Evolutionary conservation across 192 early-diverging fungal genomes (phyloP), one percentile per base, ranked within the genome.

Genomic region (Umbelopsis sp.): DNA sequence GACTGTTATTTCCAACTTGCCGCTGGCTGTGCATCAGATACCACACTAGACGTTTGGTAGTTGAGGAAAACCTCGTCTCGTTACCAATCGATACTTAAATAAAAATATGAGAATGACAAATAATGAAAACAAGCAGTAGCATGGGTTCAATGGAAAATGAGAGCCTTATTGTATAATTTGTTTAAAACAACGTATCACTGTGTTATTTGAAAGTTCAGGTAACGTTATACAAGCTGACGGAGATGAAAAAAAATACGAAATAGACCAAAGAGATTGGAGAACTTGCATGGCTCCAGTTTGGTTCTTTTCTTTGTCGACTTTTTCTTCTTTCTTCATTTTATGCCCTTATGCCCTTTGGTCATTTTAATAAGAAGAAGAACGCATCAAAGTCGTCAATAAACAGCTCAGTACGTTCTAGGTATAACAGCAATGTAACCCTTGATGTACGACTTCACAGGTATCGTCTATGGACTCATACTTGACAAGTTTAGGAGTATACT

Each of bases 221-320:
- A 62, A 62, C 29, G 56, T 62, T 62, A 11, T 11, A 53, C 52
- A 53, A 52, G 25, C 26, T 10, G 21, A 52, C 52, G 52, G 52
- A 53, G 52, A 53, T 53, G 52, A 53, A 53, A 53, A 53, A 26
- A 11, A n/a, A n/a, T n/a, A 26, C 26, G 26, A 53, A 53, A 53
- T 25, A 53, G 26, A 53, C 22, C 12, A 12, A 25, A 12, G 52
- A 53, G 52, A 12, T 25, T 25, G 10, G 52, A 22, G 5, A 12
- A 26, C 52, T 26, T 26, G 11, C 3, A 53, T 53, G 7, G 7
- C 38, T 41, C 38, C 38, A 41, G 8, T 41, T 41, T 41, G 38
- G 12, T 49, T 49, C 47, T 49, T 9, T 44, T 21, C 56, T 62
- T 62, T 56, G 56, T 62, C 56, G 24, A 22, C 31, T 62, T 34